Evolutionary conservation across 345 rosid genomes (phyloP).

Genomic region (Syzygium oleosum): DNA sequence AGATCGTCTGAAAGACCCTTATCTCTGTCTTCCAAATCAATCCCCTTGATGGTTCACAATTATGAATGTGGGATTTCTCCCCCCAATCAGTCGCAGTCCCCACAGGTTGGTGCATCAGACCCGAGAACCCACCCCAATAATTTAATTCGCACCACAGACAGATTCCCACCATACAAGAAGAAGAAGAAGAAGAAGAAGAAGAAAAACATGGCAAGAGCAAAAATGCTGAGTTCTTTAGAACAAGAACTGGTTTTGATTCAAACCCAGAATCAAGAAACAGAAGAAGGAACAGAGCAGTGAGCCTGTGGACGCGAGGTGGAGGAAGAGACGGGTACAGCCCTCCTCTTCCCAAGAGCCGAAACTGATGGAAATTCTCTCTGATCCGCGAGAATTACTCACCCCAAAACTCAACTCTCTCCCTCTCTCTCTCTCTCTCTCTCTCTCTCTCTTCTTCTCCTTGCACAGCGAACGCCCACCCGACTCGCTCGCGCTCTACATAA

Average conservation of each 20-base stretch:
- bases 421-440: background rate
- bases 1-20: background rate
- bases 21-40: background rate
- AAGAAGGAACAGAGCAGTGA: background rate
- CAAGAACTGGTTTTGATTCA: background rate
- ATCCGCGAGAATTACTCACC: background rate
- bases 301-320: background rate
- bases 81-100: background rate
- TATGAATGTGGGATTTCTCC: background rate
- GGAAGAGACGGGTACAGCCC: background rate
- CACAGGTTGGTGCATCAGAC: background rate
- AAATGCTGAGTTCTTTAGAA: background rate
- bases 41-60: background rate
- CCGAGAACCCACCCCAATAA: background rate
- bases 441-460: background rate
- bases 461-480: background rate
- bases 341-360: background rate
- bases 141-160: background rate
- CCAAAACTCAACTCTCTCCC: background rate
- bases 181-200: background rate
- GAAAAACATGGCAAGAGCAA: background rate
- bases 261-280: background rate
- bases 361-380: background rate
- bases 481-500: background rate
- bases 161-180: background rate